These are phyloP conservation scores for Penicillium lagena DNA, from an alignment of 495 filamentous ascomycete species.

Conservation along the genomic window DNA sequence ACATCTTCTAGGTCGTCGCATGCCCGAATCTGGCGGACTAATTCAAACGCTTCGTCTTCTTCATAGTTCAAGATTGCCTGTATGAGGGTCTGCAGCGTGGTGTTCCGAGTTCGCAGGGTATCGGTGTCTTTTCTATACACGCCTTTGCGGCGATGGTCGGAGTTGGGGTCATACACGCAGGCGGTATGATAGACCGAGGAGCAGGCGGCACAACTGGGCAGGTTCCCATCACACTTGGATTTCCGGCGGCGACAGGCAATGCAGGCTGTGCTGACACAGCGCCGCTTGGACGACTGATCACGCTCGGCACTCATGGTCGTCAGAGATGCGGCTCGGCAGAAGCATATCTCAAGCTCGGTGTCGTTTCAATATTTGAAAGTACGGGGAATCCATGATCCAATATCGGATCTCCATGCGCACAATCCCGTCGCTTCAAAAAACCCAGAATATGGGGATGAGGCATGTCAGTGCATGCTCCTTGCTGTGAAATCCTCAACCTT, in stretches of 20 bases:
- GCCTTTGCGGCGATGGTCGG: slow-evolving; percentile 91
- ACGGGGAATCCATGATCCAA: too few relatives aligned
- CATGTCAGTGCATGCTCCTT: too few relatives aligned
- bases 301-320: slow-evolving; percentile 24
- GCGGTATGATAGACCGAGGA: slow-evolving; percentile 88
- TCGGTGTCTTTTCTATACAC: slow-evolving; percentile 95
- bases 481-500: too few relatives aligned
- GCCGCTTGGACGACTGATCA: slow-evolving; percentile 54
- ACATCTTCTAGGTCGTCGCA: slow-evolving; percentile 90
- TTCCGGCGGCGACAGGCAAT: slow-evolving; percentile 87
- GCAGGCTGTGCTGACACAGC: slow-evolving; percentile 91
- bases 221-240: slow-evolving; percentile 92
- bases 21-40: slow-evolving; percentile 81
- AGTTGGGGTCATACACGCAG: slow-evolving; percentile 87
- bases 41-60: slow-evolving; percentile 69
- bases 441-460: too few relatives aligned
- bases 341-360: slow-evolving; percentile 14
- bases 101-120: slow-evolving; percentile 76
- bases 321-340: slow-evolving; percentile 18
- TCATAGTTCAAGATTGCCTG: slow-evolving; percentile 86
- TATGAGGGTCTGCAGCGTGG: slow-evolving; percentile 84
- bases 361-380: slow-evolving; percentile 10
- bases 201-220: slow-evolving; percentile 90
- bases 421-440: too few relatives aligned
- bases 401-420: too few relatives aligned